These are phyloP conservation scores for Dryadomyces quercivorus DNA, from an alignment of 2,329 filamentous ascomycete species.

Conservation along the genomic window DNA sequence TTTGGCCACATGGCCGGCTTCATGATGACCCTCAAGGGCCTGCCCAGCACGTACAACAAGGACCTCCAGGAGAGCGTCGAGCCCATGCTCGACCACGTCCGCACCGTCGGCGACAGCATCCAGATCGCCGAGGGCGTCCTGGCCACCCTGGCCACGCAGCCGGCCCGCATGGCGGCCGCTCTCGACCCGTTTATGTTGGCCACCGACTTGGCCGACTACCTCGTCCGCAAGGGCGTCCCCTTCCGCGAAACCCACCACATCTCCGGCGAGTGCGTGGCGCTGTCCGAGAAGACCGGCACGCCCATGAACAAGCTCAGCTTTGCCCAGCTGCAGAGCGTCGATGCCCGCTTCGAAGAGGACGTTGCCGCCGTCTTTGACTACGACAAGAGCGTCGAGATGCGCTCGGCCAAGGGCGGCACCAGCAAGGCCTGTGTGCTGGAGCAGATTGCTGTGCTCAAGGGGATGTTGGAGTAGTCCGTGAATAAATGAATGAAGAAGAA, in stretches of 20 bases:
- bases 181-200: conserved; percentile 78
- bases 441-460: conserved; percentile 14
- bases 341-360: conserved; percentile 58
- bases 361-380: conserved; percentile 65
- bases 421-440: conserved; percentile 38
- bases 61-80: conserved; percentile 82
- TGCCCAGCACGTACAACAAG: conserved; percentile 81
- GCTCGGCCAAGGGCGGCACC: conserved; percentile 65
- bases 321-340: conserved; percentile 55
- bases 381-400: conserved; percentile 70
- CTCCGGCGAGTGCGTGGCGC: conserved; percentile 60
- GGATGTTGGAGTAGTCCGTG: conserved; percentile 6
- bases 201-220: conserved; percentile 55
- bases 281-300: conserved; percentile 52
- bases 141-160: conserved; percentile 55
- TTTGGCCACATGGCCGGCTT: conserved; percentile 76
- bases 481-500: not conserved
- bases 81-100: conserved; percentile 73
- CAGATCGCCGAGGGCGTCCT: conserved; percentile 75
- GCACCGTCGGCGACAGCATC: conserved; percentile 70
- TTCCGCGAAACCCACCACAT: conserved; percentile 81
- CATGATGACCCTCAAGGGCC: conserved; percentile 59
- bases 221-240: conserved; percentile 59
- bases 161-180: conserved; percentile 66
- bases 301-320: conserved; percentile 62